These are phyloP conservation scores for Neolentinus lepideus DNA, from an alignment of 1,284 basidiomycete genomes.

Conservation along the genomic window DNA sequence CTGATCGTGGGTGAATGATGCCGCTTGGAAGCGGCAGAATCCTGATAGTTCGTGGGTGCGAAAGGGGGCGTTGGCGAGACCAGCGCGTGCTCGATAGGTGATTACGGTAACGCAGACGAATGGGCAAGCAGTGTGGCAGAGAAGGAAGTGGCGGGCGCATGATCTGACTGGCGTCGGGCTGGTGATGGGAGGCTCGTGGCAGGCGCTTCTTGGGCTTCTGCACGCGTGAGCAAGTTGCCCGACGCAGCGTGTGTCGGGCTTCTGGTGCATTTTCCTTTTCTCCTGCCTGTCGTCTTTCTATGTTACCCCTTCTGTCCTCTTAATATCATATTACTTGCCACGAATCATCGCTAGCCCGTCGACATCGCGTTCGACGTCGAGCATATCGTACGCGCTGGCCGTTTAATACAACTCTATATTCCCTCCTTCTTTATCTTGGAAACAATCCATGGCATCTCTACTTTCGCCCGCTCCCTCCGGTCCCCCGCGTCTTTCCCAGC, in stretches of 20 bases:
- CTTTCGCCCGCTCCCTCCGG: constrained; percentile 1
- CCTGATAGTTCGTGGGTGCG: neutral
- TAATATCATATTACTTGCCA: neutral
- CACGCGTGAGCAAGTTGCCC: neutral
- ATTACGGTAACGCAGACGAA: too few species aligned
- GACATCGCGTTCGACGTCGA: neutral
- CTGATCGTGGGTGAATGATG: neutral
- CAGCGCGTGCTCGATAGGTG: too few species aligned
- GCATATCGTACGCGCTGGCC: neutral
- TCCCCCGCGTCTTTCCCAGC: constrained; percentile 55
- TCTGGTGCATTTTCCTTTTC: constrained; percentile 1
- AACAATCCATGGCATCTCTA: neutral
- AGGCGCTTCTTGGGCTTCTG: neutral
- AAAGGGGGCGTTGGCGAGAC: too few species aligned
- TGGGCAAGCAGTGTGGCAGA: neutral
- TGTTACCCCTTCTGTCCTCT: neutral
- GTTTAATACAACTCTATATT: neutral
- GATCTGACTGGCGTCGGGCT: neutral
- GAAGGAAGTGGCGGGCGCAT: neutral
- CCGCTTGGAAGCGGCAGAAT: neutral
- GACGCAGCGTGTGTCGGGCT: neutral
- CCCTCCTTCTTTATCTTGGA: neutral
- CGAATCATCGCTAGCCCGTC: neutral
- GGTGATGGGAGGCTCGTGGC: neutral
- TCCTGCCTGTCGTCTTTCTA: constrained; percentile 1